Percentiles rank a stretch among this genome's conserved stretches.
Evolutionary conservation across 495 filamentous ascomycete species (phyloP).

Genomic region (Cryomyces minteri): DNA sequence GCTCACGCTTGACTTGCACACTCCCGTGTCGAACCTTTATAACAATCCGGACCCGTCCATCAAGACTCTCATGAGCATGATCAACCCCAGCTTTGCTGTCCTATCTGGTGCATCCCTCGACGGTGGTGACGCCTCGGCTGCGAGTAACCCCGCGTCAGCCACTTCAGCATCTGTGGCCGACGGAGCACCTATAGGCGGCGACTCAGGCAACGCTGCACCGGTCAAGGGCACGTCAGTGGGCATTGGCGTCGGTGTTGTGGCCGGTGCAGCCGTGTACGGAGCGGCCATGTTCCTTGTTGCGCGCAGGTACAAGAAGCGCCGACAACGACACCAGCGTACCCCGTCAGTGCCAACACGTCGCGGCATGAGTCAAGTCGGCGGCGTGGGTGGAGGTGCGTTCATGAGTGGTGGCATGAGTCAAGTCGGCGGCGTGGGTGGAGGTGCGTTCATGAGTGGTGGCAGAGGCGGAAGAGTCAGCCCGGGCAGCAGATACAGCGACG

Average conservation of each 20-base stretch:
- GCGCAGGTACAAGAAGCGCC: slow-evolving; percentile 78
- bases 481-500: slow-evolving; percentile 51
- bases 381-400: slow-evolving; percentile 7
- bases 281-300: slow-evolving; percentile 98
- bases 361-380: slow-evolving; percentile 8
- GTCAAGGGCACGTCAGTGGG: slow-evolving; percentile 65
- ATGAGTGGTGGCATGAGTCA: slow-evolving; percentile 22
- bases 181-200: slow-evolving; percentile 26
- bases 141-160: slow-evolving; percentile 13
- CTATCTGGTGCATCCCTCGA: slow-evolving; percentile 33
- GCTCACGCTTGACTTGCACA: slow-evolving; percentile 43
- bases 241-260: slow-evolving; percentile 60
- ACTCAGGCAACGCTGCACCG: slow-evolving; percentile 28
- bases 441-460: slow-evolving; percentile 16
- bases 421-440: slow-evolving; percentile 5
- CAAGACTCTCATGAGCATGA: slow-evolving; percentile 51
- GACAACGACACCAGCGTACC: slow-evolving; percentile 58
- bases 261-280: slow-evolving; percentile 77
- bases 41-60: slow-evolving; percentile 39
- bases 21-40: slow-evolving; percentile 56
- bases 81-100: slow-evolving; percentile 73
- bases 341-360: slow-evolving; percentile 35
- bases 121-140: slow-evolving; percentile 15
- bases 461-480: slow-evolving; percentile 45
- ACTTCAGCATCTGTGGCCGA: slow-evolving; percentile 14